phyloP scores from a whole-genome alignment of 176 grass and related monocot genomes.

The Miscanthus lutarioriparius region DNA sequence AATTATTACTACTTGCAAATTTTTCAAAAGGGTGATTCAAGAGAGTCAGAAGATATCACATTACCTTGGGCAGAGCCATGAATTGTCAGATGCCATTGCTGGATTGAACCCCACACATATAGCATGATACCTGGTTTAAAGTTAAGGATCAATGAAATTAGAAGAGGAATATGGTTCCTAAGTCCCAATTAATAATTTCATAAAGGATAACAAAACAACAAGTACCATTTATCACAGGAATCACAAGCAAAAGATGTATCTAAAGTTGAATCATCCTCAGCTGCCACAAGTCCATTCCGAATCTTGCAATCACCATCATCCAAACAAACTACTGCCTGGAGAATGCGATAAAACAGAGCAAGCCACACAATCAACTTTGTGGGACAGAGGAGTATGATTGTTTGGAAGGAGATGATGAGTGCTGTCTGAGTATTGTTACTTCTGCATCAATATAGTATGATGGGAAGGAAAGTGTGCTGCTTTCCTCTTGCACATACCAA shows the following conservation, averaged over 20 bases:
- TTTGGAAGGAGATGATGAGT: slow-evolving; percentile 31
- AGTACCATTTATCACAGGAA: slow-evolving; percentile 94
- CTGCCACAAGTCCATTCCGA: slow-evolving; percentile 56
- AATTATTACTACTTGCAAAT: background rate
- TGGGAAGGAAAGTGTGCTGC: slow-evolving; percentile 77
- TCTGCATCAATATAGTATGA: slow-evolving; percentile 95
- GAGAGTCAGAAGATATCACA: slow-evolving; percentile 22
- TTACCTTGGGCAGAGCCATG: slow-evolving; percentile 97
- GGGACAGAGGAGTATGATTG: slow-evolving; percentile 14
- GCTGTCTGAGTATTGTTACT: slow-evolving; percentile 62
- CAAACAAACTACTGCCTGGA: slow-evolving; percentile 88
- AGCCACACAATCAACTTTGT: slow-evolving; percentile 22
- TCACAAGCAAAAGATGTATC: slow-evolving; percentile 99
- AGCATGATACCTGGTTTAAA: slow-evolving; percentile 90
- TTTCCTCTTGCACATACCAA: slow-evolving; percentile 75
- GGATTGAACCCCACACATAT: slow-evolving; percentile 83
- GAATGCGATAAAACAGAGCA: slow-evolving; percentile 31
- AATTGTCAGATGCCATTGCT: slow-evolving; percentile 52
- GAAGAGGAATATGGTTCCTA: slow-evolving; percentile 29
- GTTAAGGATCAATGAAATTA: slow-evolving; percentile 39
- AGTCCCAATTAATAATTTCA: slow-evolving; percentile 26
- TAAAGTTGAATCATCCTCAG: slow-evolving; percentile 56
- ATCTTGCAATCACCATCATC: slow-evolving; percentile 79
- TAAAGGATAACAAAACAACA: slow-evolving; percentile 8
- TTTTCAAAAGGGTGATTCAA: slow-evolving; percentile 12